Conservation (phyloP, 139 green algal species). For the Axilococcus clingmanii region DNA sequence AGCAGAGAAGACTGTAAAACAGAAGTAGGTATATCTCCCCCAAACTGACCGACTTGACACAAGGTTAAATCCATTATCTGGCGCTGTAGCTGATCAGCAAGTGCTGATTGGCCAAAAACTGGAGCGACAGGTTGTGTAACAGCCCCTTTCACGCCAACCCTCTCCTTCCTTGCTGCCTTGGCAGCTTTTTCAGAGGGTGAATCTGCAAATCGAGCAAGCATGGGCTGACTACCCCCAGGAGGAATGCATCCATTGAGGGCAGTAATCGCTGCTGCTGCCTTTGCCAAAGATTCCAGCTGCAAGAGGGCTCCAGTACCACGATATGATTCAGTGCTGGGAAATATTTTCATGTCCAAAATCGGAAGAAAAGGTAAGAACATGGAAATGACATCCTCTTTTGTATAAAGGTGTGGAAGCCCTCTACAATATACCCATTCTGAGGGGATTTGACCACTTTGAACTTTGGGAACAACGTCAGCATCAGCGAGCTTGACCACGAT, state of each 20-base stretch:
- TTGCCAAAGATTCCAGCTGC: constrained; percentile 32
- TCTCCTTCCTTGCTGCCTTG: constrained; percentile 28
- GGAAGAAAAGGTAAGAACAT: constrained; percentile 1
- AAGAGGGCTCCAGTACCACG: constrained; percentile 36
- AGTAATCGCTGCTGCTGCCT: constrained; percentile 38
- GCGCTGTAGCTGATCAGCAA: background rate
- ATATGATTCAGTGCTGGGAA: constrained; percentile 22
- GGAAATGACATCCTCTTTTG: background rate
- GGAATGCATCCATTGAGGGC: constrained; percentile 36
- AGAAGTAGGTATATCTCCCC: no score
- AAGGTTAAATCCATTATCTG: no score
- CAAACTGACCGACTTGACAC: no score
- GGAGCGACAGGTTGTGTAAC: no score
- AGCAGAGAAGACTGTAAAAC: no score
- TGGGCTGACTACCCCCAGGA: constrained; percentile 22
- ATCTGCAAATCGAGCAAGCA: constrained; percentile 50
- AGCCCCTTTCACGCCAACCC: no score
- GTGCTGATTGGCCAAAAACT: background rate
- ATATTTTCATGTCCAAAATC: constrained; percentile 9
- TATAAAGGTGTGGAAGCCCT: constrained; percentile 1
- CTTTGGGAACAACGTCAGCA: constrained; percentile 15
- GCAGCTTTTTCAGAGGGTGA: constrained; percentile 51
- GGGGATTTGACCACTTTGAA: constrained; percentile 12
- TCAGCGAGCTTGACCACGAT: constrained; percentile 24
- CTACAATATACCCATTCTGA: constrained; percentile 14